Conservation (phyloP, 768 basidiomycete species). For the Leccinellum albellum region DNA sequence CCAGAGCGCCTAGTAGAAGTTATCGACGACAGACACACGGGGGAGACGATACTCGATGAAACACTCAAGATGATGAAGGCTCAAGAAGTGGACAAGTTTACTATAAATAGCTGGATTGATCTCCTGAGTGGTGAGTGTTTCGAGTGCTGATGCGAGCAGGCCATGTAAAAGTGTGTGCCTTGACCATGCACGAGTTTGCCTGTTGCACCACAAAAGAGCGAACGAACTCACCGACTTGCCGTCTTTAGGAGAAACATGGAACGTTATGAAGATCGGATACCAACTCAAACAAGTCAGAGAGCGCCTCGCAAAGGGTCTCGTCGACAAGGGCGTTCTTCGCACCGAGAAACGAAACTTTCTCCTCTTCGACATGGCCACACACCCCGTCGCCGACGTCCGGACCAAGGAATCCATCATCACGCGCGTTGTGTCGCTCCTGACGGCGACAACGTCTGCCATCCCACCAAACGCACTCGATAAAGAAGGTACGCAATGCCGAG, state of each 20-base stretch:
- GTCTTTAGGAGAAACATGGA: slow-evolving; percentile 94
- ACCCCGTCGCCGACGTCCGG: slow-evolving; percentile 91
- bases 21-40: slow-evolving; percentile 87
- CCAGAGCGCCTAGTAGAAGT: slow-evolving; percentile 87
- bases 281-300: slow-evolving; percentile 98
- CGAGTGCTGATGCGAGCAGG: background rate
- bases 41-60: slow-evolving; percentile 95
- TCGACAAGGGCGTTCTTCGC: slow-evolving; percentile 97
- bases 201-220: background rate
- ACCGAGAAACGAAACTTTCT: slow-evolving; percentile 99
- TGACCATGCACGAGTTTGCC: background rate
- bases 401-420: slow-evolving; percentile 82
- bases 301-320: slow-evolving; percentile 93
- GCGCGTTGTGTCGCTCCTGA: slow-evolving; percentile 74
- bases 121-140: slow-evolving; percentile 70
- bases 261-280: slow-evolving; percentile 99
- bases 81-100: slow-evolving; percentile 52
- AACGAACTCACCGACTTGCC: background rate
- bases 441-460: slow-evolving; percentile 76
- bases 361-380: slow-evolving; percentile 99
- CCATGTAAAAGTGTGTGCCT: background rate
- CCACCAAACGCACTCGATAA: slow-evolving; percentile 71
- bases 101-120: slow-evolving; percentile 92
- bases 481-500: slow-evolving; percentile 78
- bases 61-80: slow-evolving; percentile 93